Percentiles rank a stretch among this genome's conserved stretches.
Evolutionary conservation across 1,284 basidiomycete species (phyloP).

Genomic region (Trichosporon sp.): DNA sequence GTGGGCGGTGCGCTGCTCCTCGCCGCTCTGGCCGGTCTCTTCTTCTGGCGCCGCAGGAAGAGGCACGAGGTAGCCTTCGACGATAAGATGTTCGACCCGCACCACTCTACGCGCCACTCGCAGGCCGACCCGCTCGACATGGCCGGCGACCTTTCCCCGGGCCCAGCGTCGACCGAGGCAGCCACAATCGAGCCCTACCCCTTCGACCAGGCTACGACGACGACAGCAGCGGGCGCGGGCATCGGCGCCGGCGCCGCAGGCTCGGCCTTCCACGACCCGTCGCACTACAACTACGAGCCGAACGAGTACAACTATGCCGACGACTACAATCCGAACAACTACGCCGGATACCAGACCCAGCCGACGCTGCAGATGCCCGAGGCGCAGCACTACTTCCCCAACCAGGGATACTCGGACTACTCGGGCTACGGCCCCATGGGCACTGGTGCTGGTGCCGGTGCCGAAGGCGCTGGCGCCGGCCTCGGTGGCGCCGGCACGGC

Average conservation of each 20-base stretch:
- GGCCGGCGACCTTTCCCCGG: slow-evolving; percentile 28
- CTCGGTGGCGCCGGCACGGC: not conserved
- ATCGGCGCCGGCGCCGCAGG: not conserved
- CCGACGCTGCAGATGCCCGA: slow-evolving; percentile 41
- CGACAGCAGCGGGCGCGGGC: not conserved
- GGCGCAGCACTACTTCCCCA: slow-evolving; percentile 33
- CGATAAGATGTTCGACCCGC: slow-evolving; percentile 47
- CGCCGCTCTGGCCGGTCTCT: slow-evolving; percentile 35
- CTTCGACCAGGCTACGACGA: slow-evolving; percentile 9
- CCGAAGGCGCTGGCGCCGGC: not conserved
- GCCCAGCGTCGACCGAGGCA: slow-evolving; percentile 20
- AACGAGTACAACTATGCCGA: slow-evolving; percentile 1
- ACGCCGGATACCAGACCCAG: slow-evolving; percentile 16
- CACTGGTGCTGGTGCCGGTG: not conserved
- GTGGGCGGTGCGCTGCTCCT: slow-evolving; percentile 36
- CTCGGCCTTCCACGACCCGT: not conserved
- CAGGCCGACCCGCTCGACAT: slow-evolving; percentile 40
- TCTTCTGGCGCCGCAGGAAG: slow-evolving; percentile 32
- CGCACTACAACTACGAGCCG: slow-evolving; percentile 2
- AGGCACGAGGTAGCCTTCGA: slow-evolving; percentile 41
- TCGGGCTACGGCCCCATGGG: slow-evolving; percentile 13
- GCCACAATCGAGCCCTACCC: slow-evolving; percentile 24
- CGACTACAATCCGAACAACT: slow-evolving; percentile 11
- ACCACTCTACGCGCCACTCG: slow-evolving; percentile 36
- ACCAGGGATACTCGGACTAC: slow-evolving; percentile 11